Percentiles rank a stretch among this genome's conserved stretches.
phyloP scores from a whole-genome alignment of 208 protist genomes.

The Leishmania guyanensis region DNA sequence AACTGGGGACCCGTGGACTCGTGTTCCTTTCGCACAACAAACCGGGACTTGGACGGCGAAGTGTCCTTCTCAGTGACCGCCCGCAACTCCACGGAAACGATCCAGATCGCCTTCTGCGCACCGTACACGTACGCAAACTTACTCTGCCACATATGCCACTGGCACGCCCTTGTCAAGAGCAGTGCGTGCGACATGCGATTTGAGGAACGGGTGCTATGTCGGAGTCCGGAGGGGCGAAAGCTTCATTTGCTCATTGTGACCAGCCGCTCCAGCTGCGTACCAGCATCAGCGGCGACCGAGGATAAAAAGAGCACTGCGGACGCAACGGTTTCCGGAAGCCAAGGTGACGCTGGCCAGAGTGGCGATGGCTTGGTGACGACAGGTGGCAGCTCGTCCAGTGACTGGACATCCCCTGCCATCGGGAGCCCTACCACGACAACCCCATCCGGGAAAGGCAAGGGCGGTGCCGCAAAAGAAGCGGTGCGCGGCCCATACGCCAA shows the following conservation, averaged over 20 bases:
- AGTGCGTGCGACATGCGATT: slow-evolving; percentile 68
- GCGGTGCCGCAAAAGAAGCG: slow-evolving; percentile 5
- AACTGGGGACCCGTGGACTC: slow-evolving; percentile 72
- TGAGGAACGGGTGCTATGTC: slow-evolving; percentile 82
- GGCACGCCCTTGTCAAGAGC: slow-evolving; percentile 68
- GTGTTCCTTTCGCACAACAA: slow-evolving; percentile 73
- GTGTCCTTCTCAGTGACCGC: slow-evolving; percentile 67
- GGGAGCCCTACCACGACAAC: not conserved
- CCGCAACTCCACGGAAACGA: slow-evolving; percentile 50
- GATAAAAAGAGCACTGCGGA: not conserved
- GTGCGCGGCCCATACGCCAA: slow-evolving; percentile 67
- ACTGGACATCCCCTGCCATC: not conserved
- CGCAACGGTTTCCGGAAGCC: not conserved
- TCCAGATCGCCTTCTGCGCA: slow-evolving; percentile 86
- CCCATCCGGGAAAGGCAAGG: slow-evolving; percentile 16
- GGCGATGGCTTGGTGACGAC: not conserved
- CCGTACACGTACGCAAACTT: slow-evolving; percentile 89
- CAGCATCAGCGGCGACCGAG: not conserved
- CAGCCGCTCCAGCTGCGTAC: slow-evolving; percentile 33
- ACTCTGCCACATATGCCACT: slow-evolving; percentile 82
- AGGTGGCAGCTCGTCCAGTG: not conserved
- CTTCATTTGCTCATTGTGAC: slow-evolving; percentile 85
- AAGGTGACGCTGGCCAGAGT: not conserved
- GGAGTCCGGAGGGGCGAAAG: slow-evolving; percentile 81
- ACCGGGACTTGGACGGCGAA: slow-evolving; percentile 63